A percentile compares a stretch with the other conserved stretches of the same genome.
Evolutionary conservation across 2,329 filamentous ascomycete genomes (phyloP).

Genomic region (Microsporum audouinii): DNA sequence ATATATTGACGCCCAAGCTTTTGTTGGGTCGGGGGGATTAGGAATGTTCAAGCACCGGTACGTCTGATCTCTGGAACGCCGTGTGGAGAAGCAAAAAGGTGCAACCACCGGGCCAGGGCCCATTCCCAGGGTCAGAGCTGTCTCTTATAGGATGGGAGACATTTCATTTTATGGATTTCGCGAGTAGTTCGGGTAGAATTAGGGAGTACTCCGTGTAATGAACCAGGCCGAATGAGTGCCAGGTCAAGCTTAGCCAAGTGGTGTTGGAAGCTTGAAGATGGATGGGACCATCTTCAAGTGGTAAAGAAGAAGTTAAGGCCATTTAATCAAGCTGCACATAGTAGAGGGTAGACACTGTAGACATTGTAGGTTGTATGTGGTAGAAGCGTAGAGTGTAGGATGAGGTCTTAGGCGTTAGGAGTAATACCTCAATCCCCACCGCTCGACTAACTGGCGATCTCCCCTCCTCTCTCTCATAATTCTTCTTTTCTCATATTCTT

Average conservation of each 20-base stretch:
- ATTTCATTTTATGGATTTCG: background rate
- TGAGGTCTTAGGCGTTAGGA: background rate
- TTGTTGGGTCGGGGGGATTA: background rate
- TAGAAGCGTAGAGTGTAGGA: background rate
- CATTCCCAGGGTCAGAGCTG: background rate
- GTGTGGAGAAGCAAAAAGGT: background rate
- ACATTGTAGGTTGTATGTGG: background rate
- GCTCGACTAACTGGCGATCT: background rate
- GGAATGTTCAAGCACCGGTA: background rate
- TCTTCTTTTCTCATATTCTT: background rate
- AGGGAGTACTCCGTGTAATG: background rate
- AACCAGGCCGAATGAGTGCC: background rate
- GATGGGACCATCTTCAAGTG: background rate
- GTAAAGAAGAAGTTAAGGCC: too few relatives aligned
- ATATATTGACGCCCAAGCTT: background rate
- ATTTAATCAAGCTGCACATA: background rate
- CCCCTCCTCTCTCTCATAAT: background rate
- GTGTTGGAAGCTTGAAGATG: background rate
- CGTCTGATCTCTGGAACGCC: constrained; percentile 1
- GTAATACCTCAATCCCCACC: constrained; percentile 3
- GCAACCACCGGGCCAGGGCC: background rate
- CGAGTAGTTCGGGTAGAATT: background rate
- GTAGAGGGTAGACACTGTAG: background rate
- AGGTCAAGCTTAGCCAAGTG: background rate
- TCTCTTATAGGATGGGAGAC: background rate